These are phyloP conservation scores for Guadua angustifolia DNA, from an alignment of 176 grass and related monocot species.

Conservation along the genomic window DNA sequence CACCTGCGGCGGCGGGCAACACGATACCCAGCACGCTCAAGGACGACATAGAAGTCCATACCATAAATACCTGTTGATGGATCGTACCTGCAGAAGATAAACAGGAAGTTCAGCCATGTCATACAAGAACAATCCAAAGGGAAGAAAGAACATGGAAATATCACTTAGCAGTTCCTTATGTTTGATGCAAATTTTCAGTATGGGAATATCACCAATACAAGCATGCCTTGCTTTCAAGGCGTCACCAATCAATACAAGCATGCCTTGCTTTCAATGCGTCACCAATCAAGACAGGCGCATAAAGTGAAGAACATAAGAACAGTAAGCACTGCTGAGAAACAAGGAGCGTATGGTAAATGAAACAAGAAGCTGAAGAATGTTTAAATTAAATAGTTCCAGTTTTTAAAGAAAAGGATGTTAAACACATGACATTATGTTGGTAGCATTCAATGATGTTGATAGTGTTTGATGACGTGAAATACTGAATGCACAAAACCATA, in stretches of 20 bases:
- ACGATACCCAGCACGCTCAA: conserved; percentile 43
- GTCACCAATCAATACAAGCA: too few species aligned
- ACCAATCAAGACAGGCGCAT: too few species aligned
- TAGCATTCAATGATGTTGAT: too few species aligned
- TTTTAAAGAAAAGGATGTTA: background rate
- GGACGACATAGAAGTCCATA: conserved; percentile 51
- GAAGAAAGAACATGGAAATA: too few species aligned
- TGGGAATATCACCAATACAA: background rate
- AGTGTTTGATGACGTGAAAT: background rate
- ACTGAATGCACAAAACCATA: background rate
- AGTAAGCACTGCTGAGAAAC: too few species aligned
- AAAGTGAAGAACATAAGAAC: background rate
- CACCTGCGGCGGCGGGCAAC: conserved; percentile 41
- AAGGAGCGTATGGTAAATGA: background rate
- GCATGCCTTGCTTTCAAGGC: too few species aligned
- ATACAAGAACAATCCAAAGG: too few species aligned
- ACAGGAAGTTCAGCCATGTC: background rate
- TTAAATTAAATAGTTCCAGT: background rate
- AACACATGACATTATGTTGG: background rate
- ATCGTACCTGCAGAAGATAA: conserved; percentile 30
- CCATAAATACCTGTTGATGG: conserved; percentile 51
- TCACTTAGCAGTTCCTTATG: background rate
- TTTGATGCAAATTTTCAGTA: background rate
- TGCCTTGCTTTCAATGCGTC: too few species aligned
- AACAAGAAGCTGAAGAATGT: background rate